Percentiles rank a stretch among this genome's conserved stretches.
phyloP scores from a whole-genome alignment of 2,329 filamentous ascomycete genomes.

The Phyllosticta citriasiana region DNA sequence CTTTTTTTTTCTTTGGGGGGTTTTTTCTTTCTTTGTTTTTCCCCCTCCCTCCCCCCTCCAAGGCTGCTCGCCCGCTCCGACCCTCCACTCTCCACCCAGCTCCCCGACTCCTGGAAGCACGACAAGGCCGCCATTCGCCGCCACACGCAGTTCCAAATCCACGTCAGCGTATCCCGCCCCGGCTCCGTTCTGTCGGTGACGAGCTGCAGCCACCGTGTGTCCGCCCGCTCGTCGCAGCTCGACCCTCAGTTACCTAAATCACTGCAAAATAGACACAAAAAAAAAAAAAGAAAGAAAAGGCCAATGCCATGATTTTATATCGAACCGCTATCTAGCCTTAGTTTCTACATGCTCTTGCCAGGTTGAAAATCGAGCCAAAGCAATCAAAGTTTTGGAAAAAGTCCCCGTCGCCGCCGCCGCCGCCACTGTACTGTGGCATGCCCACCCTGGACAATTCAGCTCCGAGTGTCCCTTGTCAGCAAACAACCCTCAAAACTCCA shows the following conservation, averaged over 20 bases:
- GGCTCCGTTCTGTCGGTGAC: background rate
- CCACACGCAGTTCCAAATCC: constrained; percentile 11
- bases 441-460: background rate
- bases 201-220: background rate
- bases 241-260: no score
- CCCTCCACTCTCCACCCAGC: background rate
- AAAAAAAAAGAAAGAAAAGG: no score
- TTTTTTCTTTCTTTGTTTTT: no score
- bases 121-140: background rate
- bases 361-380: background rate
- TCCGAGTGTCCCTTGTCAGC: background rate
- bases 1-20: background rate
- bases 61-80: background rate
- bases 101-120: background rate
- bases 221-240: constrained; percentile 1
- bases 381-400: background rate
- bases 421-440: background rate
- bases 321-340: background rate
- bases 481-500: background rate
- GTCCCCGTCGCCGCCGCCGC: no score
- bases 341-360: background rate
- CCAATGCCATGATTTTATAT: background rate
- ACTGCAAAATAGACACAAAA: no score
- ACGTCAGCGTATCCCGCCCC: constrained; percentile 10
- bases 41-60: background rate